phyloP scores from a whole-genome alignment of 306 rosid species.

The Clitoria ternatea region DNA sequence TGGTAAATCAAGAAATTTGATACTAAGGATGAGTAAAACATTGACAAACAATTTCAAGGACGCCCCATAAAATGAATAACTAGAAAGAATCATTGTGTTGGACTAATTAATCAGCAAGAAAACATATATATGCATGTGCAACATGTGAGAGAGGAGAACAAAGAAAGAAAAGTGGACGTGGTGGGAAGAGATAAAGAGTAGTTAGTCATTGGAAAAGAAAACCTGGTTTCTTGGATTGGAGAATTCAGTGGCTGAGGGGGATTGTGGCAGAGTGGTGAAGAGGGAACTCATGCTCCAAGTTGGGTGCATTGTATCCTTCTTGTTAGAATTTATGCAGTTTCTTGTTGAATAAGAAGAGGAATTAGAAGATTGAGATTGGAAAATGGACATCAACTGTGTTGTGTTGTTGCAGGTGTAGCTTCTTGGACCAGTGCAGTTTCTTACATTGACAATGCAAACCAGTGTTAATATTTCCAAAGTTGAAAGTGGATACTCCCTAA shows the following conservation, averaged over 20 bases:
- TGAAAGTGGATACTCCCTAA: too few relatives aligned
- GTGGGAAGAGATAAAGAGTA: too few relatives aligned
- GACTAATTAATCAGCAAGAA: background rate
- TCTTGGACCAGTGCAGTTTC: too few relatives aligned
- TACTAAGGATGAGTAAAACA: background rate
- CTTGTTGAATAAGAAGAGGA: background rate
- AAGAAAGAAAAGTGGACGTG: background rate
- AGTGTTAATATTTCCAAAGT: too few relatives aligned
- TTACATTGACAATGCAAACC: background rate
- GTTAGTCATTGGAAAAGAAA: conserved; percentile 13
- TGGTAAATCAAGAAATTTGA: background rate
- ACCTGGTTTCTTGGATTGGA: conserved; percentile 53
- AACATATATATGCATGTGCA: background rate
- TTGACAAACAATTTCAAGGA: background rate
- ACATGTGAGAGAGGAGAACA: background rate
- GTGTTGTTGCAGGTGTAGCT: too few relatives aligned
- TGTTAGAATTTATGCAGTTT: conserved; percentile 1
- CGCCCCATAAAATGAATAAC: conserved; percentile 4
- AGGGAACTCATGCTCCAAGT: conserved; percentile 44
- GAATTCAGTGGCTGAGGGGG: conserved; percentile 38
- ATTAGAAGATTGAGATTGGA: background rate
- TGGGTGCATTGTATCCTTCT: background rate
- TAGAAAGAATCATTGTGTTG: background rate
- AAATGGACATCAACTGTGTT: background rate
- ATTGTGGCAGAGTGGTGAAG: conserved; percentile 33